Evolutionary conservation across 257 asterid genomes (phyloP), one percentile per base, ranked within the genome.

Genomic region (Hygrophila difformis): DNA sequence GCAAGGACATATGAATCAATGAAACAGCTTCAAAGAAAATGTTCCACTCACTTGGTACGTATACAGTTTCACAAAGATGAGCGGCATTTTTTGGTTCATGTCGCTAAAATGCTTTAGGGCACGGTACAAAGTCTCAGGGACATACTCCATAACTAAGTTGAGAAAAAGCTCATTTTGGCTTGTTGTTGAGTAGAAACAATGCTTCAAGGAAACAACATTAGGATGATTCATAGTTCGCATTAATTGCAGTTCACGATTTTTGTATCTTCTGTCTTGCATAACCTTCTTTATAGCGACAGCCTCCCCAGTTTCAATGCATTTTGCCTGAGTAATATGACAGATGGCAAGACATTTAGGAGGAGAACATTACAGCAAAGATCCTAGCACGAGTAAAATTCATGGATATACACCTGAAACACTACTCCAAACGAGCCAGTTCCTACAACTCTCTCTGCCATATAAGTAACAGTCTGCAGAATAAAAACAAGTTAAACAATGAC

Each of bases 171-270:
- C 97, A 31, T 88, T 72, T 62, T 73, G 82, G 57, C 72, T 72
- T 3, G 97, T 84, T 12, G 94, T 84, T 42, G 97, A 88, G 68
- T 64, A 84, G 81, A 88, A 88, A 66, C 94, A 88, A 51, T 88
- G 95, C 68, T 81, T 88, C 57, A 88, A 66, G 61, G 86, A 78
- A 60, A 88, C 97, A 19, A 88, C 80, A 67, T 88, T 88, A 12
- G 95, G 81, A 63, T 88, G 97, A 71, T 81, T 82, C 97, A 88
- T 84, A 2, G 94, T 76, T 51, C 94, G 73, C 97, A 88, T 88
- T 51, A 88, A 62, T 72, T 88, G 94, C 73, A 88, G 67, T 70
- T 88, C 95, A 52, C 97, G 95, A 54, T 73, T 88, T 61, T 88
- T 88, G 70, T 88, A 84, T 78, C 95, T 72, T 39, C 89, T 69